These are phyloP conservation scores for Butyriboletus loyo DNA, from an alignment of 768 basidiomycete genomes.

Conservation along the genomic window DNA sequence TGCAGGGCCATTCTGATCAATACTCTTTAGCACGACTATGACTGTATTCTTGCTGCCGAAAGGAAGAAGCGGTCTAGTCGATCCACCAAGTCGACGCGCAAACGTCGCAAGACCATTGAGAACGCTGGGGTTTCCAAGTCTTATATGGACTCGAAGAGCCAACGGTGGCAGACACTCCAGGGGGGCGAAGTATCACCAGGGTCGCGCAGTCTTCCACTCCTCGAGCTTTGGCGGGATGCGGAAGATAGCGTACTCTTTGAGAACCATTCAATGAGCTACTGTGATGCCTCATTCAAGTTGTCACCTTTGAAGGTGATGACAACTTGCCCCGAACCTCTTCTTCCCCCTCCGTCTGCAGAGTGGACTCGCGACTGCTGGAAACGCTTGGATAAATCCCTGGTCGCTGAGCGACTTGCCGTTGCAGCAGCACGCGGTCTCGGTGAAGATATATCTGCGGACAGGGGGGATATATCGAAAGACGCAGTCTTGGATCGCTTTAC, in stretches of 20 bases:
- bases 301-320: slow-evolving; percentile 14
- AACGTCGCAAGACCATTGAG: slow-evolving; percentile 36
- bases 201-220: slow-evolving; percentile 33
- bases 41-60: slow-evolving; percentile 54
- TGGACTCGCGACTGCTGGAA: slow-evolving; percentile 86
- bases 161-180: slow-evolving; percentile 12
- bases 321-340: background rate
- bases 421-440: slow-evolving; percentile 30
- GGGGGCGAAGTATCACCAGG: slow-evolving; percentile 19
- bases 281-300: slow-evolving; percentile 13
- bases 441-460: slow-evolving; percentile 45
- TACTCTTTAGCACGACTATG: slow-evolving; percentile 71
- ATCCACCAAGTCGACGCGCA: slow-evolving; percentile 33
- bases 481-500: slow-evolving; percentile 63
- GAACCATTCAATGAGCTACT: slow-evolving; percentile 18
- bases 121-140: slow-evolving; percentile 32
- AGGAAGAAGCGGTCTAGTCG: slow-evolving; percentile 27
- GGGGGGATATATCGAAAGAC: slow-evolving; percentile 50
- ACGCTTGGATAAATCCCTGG: slow-evolving; percentile 71
- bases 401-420: slow-evolving; percentile 59
- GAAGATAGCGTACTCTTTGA: slow-evolving; percentile 31
- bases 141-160: slow-evolving; percentile 6
- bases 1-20: background rate
- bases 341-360: slow-evolving; percentile 20
- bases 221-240: slow-evolving; percentile 29